A percentile compares a stretch with the other conserved stretches of the same genome.
Evolutionary conservation across 768 basidiomycete genomes (phyloP).

Genomic region (Rhodocollybia butyracea): DNA sequence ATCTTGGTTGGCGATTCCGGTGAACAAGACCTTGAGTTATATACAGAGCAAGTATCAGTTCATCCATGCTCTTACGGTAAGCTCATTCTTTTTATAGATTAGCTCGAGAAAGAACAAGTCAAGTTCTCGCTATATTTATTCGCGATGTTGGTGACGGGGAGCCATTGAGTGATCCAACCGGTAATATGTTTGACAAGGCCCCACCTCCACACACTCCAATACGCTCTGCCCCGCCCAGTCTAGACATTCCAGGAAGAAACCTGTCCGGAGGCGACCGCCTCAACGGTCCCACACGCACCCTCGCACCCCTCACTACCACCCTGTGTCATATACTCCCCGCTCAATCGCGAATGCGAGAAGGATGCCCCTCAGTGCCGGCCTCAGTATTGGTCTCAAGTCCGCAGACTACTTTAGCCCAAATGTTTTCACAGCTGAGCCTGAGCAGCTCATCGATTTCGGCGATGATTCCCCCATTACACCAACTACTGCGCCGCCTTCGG

Average conservation of each 20-base stretch:
- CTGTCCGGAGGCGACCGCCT: background rate
- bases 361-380: background rate
- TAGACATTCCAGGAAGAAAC: constrained; percentile 3
- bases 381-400: background rate
- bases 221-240: background rate
- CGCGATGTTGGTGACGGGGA: constrained; percentile 59
- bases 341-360: too few relatives aligned
- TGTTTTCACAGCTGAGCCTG: background rate
- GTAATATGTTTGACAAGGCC: constrained; percentile 24
- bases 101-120: constrained; percentile 63
- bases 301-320: constrained; percentile 2
- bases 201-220: too few relatives aligned
- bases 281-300: constrained; percentile 11
- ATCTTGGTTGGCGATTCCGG: constrained; percentile 90
- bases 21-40: constrained; percentile 94
- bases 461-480: background rate
- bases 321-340: background rate
- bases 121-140: constrained; percentile 79
- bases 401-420: background rate
- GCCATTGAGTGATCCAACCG: constrained; percentile 64
- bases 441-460: background rate
- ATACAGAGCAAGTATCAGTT: constrained; percentile 52
- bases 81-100: constrained; percentile 30
- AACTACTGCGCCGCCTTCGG: background rate
- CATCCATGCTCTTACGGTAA: background rate